Evolutionary conservation across 2,329 filamentous ascomycete species (phyloP), one percentile per base, ranked within the genome.

Genomic region (Calonectria naviculata): DNA sequence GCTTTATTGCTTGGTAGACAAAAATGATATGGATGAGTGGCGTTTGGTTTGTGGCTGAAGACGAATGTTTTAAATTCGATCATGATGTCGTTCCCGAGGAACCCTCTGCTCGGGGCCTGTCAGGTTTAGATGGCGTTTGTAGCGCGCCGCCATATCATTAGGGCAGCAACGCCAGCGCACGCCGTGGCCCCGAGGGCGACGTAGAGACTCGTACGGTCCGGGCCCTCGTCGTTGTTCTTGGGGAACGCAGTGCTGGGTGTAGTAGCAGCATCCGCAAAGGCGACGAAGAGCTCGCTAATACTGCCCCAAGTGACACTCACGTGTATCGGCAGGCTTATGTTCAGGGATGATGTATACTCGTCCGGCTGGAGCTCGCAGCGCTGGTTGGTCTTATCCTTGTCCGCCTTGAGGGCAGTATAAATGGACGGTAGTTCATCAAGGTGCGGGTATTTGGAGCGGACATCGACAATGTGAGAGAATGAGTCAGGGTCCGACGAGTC

Each of bases 401-500:
- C 97, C 3, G 97, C 97, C 83, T 99, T 99, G 70, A 98, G 87
- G 0, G 96, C 97, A 1, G 95, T 94, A 81, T 97, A 99, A 9
- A 99, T 93, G 10, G 94, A 93, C 0, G 97, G 97, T 31, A 99
- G 86, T n/a, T 94, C 92, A 80, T 97, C 94, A 3, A 99, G 89
- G 67, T 97, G 93, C 0, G 95, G 92, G 76, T 96, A 93, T 78
- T 92, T 93, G 67, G 90, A 89, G 49, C 95, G 92, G 60, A 98
- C 87, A 21, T 93, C 90, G 42, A 96, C 93, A 65, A 99, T 95
- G 80, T 98, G 95, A 1, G 93, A 92, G 82, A 99, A 99, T 5
- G 95, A 98, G 82, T 98, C 95, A 0, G 97, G 96, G 73, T 99
- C 95, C 1, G 95, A 97, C 2, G 96, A 98, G 85, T 99, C 97